Percentiles rank a stretch among this genome's conserved stretches.
Conservation (phyloP, 176 grass and related monocot genomes). For the Aegilops bicornis region DNA sequence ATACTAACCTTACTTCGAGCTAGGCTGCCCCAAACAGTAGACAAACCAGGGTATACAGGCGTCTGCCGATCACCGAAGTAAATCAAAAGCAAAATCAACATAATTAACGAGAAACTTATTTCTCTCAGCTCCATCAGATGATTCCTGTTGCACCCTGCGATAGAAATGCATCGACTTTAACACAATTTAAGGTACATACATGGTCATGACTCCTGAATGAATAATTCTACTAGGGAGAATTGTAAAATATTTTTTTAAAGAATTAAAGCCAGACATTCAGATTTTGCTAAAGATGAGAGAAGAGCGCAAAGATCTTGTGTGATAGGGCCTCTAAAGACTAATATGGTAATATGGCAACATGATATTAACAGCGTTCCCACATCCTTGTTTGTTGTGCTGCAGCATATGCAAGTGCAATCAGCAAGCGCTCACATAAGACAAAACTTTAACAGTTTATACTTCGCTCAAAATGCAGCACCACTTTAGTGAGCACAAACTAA, state of each 20-base stretch:
- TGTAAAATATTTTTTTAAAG: background rate
- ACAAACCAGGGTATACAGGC: slow-evolving; percentile 94
- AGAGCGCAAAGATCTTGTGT: background rate
- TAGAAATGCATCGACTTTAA: slow-evolving; percentile 28
- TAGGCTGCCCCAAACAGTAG: slow-evolving; percentile 98
- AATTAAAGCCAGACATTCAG: slow-evolving; percentile 9
- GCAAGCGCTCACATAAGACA: slow-evolving; percentile 8
- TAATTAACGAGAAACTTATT: slow-evolving; percentile 96
- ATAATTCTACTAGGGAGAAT: background rate
- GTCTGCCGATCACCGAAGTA: slow-evolving; percentile 86
- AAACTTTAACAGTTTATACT: background rate
- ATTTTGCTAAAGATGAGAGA: slow-evolving; percentile 6
- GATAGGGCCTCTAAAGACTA: slow-evolving; percentile 20
- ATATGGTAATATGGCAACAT: slow-evolving; percentile 4
- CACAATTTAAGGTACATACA: slow-evolving; percentile 12
- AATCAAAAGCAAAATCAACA: slow-evolving; percentile 94
- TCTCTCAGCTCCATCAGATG: slow-evolving; percentile 92
- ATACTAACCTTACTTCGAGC: slow-evolving; percentile 93
- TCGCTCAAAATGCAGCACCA: slow-evolving; percentile 8
- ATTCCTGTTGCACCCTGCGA: slow-evolving; percentile 94
- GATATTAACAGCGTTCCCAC: background rate
- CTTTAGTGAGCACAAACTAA: slow-evolving; percentile 16
- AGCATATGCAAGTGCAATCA: slow-evolving; percentile 21
- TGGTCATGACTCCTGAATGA: slow-evolving; percentile 6
- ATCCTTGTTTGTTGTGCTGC: background rate